Base-by-base conservation (phyloP, 1,139 yeast genomes). In the Kodamaea anthophila region DNA sequence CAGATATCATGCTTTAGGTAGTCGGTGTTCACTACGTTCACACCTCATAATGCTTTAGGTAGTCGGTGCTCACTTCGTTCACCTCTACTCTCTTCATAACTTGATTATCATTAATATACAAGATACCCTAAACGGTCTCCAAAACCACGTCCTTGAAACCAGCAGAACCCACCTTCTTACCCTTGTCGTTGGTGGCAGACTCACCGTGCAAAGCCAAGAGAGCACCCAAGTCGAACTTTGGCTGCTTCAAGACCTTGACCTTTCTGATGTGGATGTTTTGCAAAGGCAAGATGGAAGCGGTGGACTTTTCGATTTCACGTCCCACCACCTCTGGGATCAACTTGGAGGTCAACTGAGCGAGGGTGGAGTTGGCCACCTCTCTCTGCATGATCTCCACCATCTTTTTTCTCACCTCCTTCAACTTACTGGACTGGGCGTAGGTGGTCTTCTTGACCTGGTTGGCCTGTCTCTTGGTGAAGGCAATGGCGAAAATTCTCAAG, bases 241-340 rank as follows among this genome's bases (percentile, higher is more conserved):
- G 73, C 51, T 60, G 70, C 57, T 66, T 66, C 56, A 66, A 65
- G 47, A 66, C 63, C 58, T 66, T 66, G 41, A 66, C 73, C 58
- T 66, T 66, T 65, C 72, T 65, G 51, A 66, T 64, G 60, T 65
- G 71, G 43, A 66, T 66, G 56, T 66, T 65, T 54, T 66, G 73
- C 53, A 66, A 66, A 46, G 73, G 73, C 54, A 63, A 64, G 51
- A 66, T 62, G 39, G 70, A 53, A 54, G 65, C 70, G 38, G 73
- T 66, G 32, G 71, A 61, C 58, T 66, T 66, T 55, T 65, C 72
- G 49, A 66, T 66, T 54, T 66, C 73, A 55, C 73, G 69, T 46
- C 71, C 70, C 51, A 66, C 65, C 37, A 65, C 73, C 56, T 66
- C 73, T 39, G 73, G 72, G 40, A 66, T 66, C 58, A 66, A 65